Evolutionary conservation across 345 rosid species (phyloP), one percentile per base, ranked within the genome.

Genomic region (Lumnitzera racemosa): DNA sequence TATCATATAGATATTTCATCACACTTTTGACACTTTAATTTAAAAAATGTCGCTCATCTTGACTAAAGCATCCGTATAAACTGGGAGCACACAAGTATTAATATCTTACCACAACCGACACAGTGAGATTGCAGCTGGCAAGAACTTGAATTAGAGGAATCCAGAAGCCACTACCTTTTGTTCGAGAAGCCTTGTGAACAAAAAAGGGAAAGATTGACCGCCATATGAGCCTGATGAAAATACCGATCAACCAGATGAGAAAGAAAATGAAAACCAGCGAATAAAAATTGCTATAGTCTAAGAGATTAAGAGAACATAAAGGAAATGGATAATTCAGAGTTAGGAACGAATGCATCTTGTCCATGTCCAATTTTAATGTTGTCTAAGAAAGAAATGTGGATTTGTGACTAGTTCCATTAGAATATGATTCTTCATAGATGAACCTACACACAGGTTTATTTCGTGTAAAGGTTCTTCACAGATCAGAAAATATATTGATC

Each of bases 101-200:
- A 24, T 17, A 23, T 41, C 68, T 53, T 74, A 88, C 96, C 90
- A 81, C 76, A 62, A 79, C 63, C 12, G 95, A 80, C 55, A 86
- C 61, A 24, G 84, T 68, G 57, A 88, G 81, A 69, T 80, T 83
- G 76, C 86, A 84, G 72, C 98, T 83, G 61, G 82, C 81, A 53
- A 88, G 56, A 56, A 91, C 79, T 84, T 88, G 96, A 71, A 91
- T 76, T 17, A 80, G 72, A 12, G 96, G 90, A 77, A 88, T 80
- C 98, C 96, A 88, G 78, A 91, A 84, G 61, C 87, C 84, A 68
- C 98, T 86, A 64, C 88, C 82, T 74, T 83, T 84, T 31, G 61
- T 71, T n/a, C 77, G 82, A 49, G 89, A 90, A 79, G 77, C 75
- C 63, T 83, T 84, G 72, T 81, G 95, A 57, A 81, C 70, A 71